Evolutionary conservation across 2,329 filamentous ascomycete species (phyloP).

Genomic region (Trichoderma sp.): DNA sequence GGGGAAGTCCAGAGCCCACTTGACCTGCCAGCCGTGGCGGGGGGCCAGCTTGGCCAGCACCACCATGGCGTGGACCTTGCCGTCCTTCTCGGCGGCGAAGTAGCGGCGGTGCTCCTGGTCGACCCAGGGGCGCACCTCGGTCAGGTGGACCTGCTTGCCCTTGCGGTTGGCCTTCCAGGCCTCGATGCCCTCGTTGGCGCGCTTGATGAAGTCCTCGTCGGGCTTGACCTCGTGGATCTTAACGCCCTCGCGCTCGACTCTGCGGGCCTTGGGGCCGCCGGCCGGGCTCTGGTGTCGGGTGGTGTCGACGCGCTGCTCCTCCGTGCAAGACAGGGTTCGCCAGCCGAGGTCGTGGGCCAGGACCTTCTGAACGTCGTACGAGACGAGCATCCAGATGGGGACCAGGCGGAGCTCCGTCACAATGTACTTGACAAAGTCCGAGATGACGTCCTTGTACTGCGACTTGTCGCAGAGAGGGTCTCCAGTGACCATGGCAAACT

Average conservation of each 20-base stretch:
- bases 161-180: conserved; percentile 82
- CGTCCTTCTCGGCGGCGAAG: conserved; percentile 76
- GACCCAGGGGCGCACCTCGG: conserved; percentile 86
- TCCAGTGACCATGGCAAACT: conserved; percentile 82
- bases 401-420: conserved; percentile 70
- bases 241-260: conserved; percentile 80
- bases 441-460: conserved; percentile 75
- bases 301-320: conserved; percentile 84
- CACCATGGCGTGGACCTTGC: conserved; percentile 74
- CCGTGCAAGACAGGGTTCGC: conserved; percentile 85
- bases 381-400: conserved; percentile 88
- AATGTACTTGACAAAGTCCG: conserved; percentile 74
- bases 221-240: conserved; percentile 73
- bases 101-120: conserved; percentile 83
- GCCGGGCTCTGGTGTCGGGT: conserved; percentile 64
- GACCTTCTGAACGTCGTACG: conserved; percentile 74
- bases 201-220: conserved; percentile 69
- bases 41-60: conserved; percentile 81
- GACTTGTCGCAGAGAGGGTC: conserved; percentile 80
- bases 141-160: conserved; percentile 84
- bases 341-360: conserved; percentile 80
- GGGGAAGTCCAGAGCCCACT: conserved; percentile 94
- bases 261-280: conserved; percentile 73
- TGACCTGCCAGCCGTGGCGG: conserved; percentile 86
- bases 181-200: conserved; percentile 71